Base-by-base conservation (phyloP, 2,329 filamentous ascomycete genomes). In the Penicillium sp. region DNA sequence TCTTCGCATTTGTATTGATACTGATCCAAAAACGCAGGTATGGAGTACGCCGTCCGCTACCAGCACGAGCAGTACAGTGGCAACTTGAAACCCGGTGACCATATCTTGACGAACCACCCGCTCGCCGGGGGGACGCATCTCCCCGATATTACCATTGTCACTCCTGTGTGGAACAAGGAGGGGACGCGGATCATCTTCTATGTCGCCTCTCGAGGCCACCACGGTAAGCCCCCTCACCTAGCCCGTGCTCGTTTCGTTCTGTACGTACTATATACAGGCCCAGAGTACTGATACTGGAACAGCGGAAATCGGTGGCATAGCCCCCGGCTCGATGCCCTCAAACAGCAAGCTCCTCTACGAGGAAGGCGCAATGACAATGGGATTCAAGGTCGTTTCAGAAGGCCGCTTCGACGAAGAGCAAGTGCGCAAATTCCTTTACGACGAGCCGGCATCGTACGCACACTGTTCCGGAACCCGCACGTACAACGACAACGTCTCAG, bases 81-180 rank as follows among this genome's bases (percentile, higher is more conserved):
- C 6, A 91, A 90, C 67, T 79, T 95, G 56, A 90, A 91, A 69
- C 88, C 85, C 60, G 91, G 91, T 35, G 91, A 95, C 73, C 91
- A 95, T 0, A 85, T 95, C 46, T 90, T 94, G 5, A 91, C 90
- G 0, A 95, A 95, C 69, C 91, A 95, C 71, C 91, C 91, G 0
- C 91, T 92, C 73, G 93, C 88, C 70, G 91, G 91, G 31, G 91
- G 91, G 46, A 96, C 92, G 0, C 91, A 95, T 79, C 78, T 95
- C 30, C 91, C 91, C 0, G 91, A 95, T 71, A 91, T 95, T 61
- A 95, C 91, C 72, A 70, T 93, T 29, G 86, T 93, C 64, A 93
- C 91, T 41, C 91, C 91, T 0, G 90, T 91, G 0, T 94, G 93
- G 75, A 87, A 87, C 9, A 81, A 79, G 6, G 74, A 74, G 65